Evolutionary conservation across 2,329 filamentous ascomycete species (phyloP).

Genomic region (Aphanocladium album): DNA sequence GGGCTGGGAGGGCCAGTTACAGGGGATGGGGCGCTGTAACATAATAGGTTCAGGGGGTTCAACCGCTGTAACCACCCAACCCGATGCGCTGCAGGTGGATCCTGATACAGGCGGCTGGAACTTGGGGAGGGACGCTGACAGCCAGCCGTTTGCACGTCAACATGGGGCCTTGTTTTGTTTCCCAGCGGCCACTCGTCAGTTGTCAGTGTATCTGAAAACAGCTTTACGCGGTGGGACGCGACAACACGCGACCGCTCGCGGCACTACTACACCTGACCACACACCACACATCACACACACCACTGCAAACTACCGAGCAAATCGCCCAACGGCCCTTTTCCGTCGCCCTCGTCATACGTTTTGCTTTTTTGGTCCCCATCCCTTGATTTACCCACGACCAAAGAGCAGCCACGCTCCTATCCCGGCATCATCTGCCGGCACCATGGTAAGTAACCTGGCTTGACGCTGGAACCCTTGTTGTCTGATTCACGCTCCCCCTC

Average conservation of each 20-base stretch:
- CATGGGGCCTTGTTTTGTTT: not conserved
- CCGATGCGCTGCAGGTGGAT: not conserved
- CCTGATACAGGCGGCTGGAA: not conserved
- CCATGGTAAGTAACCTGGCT: slow-evolving; percentile 39
- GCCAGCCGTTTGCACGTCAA: not conserved
- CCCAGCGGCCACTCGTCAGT: not conserved
- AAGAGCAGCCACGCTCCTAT: not conserved
- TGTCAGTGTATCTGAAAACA: slow-evolving; percentile 18
- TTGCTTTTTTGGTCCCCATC: not conserved
- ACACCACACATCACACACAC: not conserved
- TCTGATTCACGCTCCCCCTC: not conserved
- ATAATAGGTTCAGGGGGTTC: not conserved
- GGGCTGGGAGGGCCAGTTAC: too few species aligned
- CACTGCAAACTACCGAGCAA: not conserved
- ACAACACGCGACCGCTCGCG: slow-evolving; percentile 11
- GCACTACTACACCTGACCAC: not conserved
- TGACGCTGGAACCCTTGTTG: not conserved
- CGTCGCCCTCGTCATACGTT: not conserved
- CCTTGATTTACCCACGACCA: not conserved
- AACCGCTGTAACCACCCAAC: not conserved
- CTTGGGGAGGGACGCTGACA: not conserved
- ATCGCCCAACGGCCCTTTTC: not conserved
- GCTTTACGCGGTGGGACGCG: slow-evolving; percentile 34
- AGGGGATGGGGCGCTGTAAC: not conserved
- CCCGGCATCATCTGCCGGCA: slow-evolving; percentile 10